phyloP scores from a whole-genome alignment of 129 eudicot genomes.

The Flaveria trinervia region DNA sequence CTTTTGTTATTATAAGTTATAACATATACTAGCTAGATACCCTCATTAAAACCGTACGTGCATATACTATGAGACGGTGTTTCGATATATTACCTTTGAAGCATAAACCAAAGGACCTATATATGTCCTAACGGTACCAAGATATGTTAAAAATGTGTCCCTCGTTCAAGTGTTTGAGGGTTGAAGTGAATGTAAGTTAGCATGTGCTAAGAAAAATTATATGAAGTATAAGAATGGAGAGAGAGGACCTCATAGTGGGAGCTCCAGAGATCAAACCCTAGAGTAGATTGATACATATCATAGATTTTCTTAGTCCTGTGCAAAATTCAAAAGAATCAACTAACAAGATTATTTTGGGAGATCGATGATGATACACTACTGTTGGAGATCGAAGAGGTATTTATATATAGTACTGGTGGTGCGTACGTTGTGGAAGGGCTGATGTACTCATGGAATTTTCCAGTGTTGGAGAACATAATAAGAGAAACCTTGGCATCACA shows the following conservation, averaged over 20 bases:
- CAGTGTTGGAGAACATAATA: constrained; percentile 64
- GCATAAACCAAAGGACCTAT: too few species aligned
- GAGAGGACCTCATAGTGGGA: constrained; percentile 61
- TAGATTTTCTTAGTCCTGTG: constrained; percentile 62
- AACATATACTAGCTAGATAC: too few species aligned
- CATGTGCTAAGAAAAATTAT: too few species aligned
- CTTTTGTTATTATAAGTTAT: too few species aligned
- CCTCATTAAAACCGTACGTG: too few species aligned
- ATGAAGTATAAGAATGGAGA: background rate
- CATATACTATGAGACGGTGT: background rate
- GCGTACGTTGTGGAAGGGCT: constrained; percentile 64
- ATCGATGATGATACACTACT: background rate
- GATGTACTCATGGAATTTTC: constrained; percentile 58
- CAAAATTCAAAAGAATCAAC: background rate
- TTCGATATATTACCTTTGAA: background rate
- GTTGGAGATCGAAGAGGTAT: too few species aligned
- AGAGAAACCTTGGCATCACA: constrained; percentile 84
- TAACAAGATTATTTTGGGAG: background rate
- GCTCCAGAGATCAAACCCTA: constrained; percentile 72
- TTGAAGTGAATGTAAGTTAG: too few species aligned
- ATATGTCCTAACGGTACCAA: too few species aligned
- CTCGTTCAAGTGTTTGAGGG: too few species aligned
- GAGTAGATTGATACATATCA: constrained; percentile 65
- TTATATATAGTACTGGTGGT: background rate
- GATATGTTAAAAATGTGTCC: too few species aligned